Evolutionary conservation across 1,139 yeast genomes (phyloP), one percentile per base, ranked within the genome.

Genomic region (Kurtzmaniella quercitrusa): DNA sequence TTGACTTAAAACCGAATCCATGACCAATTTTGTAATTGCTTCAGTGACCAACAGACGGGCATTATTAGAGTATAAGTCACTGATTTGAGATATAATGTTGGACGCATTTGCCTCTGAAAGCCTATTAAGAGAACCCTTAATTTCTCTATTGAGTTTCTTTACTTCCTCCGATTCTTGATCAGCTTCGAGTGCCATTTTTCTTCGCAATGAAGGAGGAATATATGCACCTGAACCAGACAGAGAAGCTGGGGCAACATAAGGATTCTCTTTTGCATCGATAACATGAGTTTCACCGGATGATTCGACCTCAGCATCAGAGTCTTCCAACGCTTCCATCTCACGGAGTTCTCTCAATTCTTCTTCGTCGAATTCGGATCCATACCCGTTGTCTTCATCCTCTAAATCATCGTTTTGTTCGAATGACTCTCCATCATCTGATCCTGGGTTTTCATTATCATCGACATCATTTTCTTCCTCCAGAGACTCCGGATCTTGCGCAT

Each of bases 181-280:
- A 14, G 36, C n/a, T 56, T 58, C 78, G 59, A 51, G 41, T 40
- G 80, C 68, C 59, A 76, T 61, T 52, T 74, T 74, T 38, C 77
- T 73, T 47, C 95, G 75, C 46, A 87, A 63, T 0, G 95, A 88
- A 0, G 97, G 98, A 1, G 98, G 98, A 21, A 89, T 66, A 59
- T 89, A 91, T 49, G 72, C 76, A 14, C 66, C 63, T 0, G 59
- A 45, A 2, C 50, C 40, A 4, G 62, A 53, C 3, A 30, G 19
- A 3, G 45, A 50, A 3, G 50, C 67, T 2, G 96, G 95, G 0
- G 98, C 96, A 35, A 86, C 80, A 55, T 84, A 89, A 3, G 98
- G 97, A 53, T 89, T 89, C 54, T 88, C 95, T 48, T 71, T 78
- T 20, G 59, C 66, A 21, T 33, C 17, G 12, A 40, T 44, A 35